Base-by-base conservation (phyloP, 2,329 filamentous ascomycete species). In the Penicillium vulpinum region DNA sequence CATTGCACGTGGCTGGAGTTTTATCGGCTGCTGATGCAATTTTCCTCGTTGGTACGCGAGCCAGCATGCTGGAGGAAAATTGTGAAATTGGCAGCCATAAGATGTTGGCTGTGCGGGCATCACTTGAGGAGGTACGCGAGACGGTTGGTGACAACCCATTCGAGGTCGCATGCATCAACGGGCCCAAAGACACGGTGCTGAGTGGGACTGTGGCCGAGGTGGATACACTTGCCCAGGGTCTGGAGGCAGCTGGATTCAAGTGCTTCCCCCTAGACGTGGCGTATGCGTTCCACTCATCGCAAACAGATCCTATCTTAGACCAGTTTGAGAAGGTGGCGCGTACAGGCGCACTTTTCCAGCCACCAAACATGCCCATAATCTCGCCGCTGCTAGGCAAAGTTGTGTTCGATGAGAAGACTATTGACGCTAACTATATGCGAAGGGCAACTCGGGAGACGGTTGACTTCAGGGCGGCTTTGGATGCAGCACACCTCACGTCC, bases 21-120 rank as follows among this genome's bases (percentile, higher is more conserved):
- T 35, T 73, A 1, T 64, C 64, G 0, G 58, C 45, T 1, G 41
- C 31, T 4, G 69, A 73, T 38, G 51, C 66, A 2, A 51, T 74
- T 7, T 70, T 57, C 29, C 62, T 74, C 1, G 67, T 68, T 4
- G 71, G 69, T 1, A 51, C 56, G 16, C 47, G 71, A 3, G 69
- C 67, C 5, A 21, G 45, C 5, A 44, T 73, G 1, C 47, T 73
- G 0, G 21, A 57, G 15, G n/a, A 50, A 9, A 38, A 49, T 3
- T 72, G 69, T 50, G 54, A 39, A 4, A n/a, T 28, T 2, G 51
- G 50, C 11, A 67, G 57, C 0, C 65, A 69, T 24, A 15, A n/a
- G 1, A 62, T 62, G 60, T 26, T 62, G 5, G 49, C 46, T 7
- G 47, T 58, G 1, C 21, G 38, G 1, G 36, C n/a, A 3, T 22